Base-by-base conservation (phyloP, 2,329 filamentous ascomycete species). In the Tolypocladium endophyticum region DNA sequence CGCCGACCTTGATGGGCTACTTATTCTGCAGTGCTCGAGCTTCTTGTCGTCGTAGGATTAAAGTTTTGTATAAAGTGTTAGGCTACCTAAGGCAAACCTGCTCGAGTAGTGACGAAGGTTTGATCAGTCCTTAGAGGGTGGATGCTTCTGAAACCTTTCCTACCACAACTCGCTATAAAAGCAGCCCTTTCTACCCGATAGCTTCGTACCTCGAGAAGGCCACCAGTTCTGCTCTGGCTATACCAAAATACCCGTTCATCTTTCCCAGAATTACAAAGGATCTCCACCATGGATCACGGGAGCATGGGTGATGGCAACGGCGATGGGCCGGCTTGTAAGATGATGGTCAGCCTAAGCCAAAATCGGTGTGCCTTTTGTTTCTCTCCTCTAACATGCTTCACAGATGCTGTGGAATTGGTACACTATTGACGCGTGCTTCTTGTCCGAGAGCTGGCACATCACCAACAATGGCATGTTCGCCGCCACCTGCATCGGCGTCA, bases 321-420 rank as follows among this genome's bases (percentile, higher is more conserved):
- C 52, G 60, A 63, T 28, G 64, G 62, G 38, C 58, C 62, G 43
- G 64, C 64, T 30, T 74, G 72, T 65, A 72, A 73, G 58, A 66
- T 73, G 47, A 67, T 66, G 38, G 72, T 74, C 66, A 12, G n/a
- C 14, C 23, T 25, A 7, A 35, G 66, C 60, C 35, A 58, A 20
- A 7, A n/a, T 18, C 28, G 16, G 4, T 16, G 33, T 35, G n/a
- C 5, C 28, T 18, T 56, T 50, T 33, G 30, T 55, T 30, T 30
- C 20, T 47, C 25, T 59, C 61, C 50, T 62, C 57, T 59, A 14
- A 60, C 25, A 41, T 8, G 9, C 3, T 50, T 50, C 14, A 7
- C 30, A 89, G 86, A 91, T 90, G 88, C 75, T 89, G 39, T 90
- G 87, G 87, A 91, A 90, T 70, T 90, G 87, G 87, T 79, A 87